These are phyloP conservation scores for Talaromyces sp. DNA, from an alignment of 2,329 filamentous ascomycete genomes.

Conservation along the genomic window DNA sequence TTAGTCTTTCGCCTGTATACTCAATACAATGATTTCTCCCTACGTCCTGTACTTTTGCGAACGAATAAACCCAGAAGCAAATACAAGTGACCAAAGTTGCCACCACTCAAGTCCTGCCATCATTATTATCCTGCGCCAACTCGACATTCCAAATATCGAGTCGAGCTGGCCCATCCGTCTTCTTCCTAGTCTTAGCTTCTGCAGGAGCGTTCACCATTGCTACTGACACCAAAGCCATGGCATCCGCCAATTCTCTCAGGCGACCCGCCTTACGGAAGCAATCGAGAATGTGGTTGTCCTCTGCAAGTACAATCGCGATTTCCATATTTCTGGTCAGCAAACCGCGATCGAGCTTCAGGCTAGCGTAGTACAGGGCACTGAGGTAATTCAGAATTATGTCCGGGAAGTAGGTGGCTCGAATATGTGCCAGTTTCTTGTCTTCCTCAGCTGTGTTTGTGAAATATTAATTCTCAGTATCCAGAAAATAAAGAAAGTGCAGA, in stretches of 20 bases:
- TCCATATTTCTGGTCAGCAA: slow-evolving; percentile 84
- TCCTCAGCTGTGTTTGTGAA: slow-evolving; percentile 49
- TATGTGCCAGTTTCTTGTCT: slow-evolving; percentile 54
- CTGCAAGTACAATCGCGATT: slow-evolving; percentile 73
- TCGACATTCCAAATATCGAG: slow-evolving; percentile 42
- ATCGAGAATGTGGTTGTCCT: slow-evolving; percentile 63
- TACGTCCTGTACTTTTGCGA: background rate
- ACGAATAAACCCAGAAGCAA: background rate
- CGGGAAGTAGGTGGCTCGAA: slow-evolving; percentile 78
- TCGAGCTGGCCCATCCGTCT: slow-evolving; percentile 33
- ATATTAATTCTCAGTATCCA: background rate
- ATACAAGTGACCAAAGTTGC: background rate
- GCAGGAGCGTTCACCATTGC: slow-evolving; percentile 57
- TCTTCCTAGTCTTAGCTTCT: slow-evolving; percentile 45
- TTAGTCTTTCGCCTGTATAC: background rate
- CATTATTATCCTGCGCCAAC: slow-evolving; percentile 29
- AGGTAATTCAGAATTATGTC: slow-evolving; percentile 83
- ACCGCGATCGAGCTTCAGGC: slow-evolving; percentile 70
- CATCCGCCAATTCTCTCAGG: slow-evolving; percentile 73
- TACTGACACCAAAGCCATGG: slow-evolving; percentile 74
- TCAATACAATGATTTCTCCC: background rate
- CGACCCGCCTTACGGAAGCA: slow-evolving; percentile 64
- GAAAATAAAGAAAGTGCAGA: background rate
- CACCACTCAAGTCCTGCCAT: background rate
- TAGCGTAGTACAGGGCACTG: slow-evolving; percentile 74